Conservation (phyloP, 2,329 filamentous ascomycete species). For the Colletotrichum endophyticum region DNA sequence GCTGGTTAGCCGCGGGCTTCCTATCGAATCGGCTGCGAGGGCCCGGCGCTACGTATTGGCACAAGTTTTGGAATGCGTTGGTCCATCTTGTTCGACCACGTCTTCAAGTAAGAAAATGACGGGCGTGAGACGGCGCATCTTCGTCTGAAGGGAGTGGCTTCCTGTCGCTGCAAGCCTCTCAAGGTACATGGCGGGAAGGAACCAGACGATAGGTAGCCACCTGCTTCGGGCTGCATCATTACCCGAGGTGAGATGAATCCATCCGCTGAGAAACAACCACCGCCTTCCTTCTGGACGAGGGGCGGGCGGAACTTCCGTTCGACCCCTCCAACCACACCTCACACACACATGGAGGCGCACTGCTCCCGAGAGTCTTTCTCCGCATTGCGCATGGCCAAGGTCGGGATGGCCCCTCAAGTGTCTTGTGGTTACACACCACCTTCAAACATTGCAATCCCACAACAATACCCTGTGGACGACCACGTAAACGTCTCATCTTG, state of each 20-base stretch:
- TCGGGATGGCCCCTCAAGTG: background rate
- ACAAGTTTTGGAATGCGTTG: background rate
- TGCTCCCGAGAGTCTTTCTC: background rate
- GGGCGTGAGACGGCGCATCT: background rate
- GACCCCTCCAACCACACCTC: constrained; percentile 10
- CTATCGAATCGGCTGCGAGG: background rate
- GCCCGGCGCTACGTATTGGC: background rate
- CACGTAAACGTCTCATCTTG: background rate
- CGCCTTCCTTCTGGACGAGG: background rate
- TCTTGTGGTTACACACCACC: background rate
- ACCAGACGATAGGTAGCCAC: background rate
- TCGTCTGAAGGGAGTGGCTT: background rate
- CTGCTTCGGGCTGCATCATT: background rate
- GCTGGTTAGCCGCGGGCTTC: background rate
- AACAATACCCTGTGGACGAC: background rate
- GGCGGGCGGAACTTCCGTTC: constrained; percentile 13
- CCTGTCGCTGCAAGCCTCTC: background rate
- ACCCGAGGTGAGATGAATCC: constrained; percentile 14
- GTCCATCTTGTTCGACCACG: background rate
- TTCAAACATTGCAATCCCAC: background rate
- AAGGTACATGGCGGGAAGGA: background rate
- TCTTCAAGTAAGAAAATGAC: background rate
- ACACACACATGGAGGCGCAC: background rate
- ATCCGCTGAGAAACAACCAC: background rate
- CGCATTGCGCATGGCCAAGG: background rate